Conservation (phyloP, 1,284 basidiomycete species). For the Tylopilus sp. region DNA sequence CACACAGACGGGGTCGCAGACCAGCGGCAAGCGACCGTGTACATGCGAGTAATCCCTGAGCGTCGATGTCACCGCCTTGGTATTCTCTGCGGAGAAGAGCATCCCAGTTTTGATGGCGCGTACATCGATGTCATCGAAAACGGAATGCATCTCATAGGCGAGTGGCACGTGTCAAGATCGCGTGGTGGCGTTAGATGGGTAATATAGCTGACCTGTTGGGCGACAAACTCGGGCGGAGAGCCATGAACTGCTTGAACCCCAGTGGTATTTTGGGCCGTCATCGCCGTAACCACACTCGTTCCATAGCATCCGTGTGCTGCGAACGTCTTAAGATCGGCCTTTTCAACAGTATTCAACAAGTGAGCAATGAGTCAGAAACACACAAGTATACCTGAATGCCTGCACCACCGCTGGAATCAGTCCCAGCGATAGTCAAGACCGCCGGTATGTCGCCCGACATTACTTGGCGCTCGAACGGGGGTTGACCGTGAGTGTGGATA, state of each 20-base stretch:
- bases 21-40: slow-evolving; percentile 55
- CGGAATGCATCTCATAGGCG: slow-evolving; percentile 69
- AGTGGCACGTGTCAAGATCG: not conserved
- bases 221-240: slow-evolving; percentile 75
- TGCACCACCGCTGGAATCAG: slow-evolving; percentile 90
- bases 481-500: no score
- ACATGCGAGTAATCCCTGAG: slow-evolving; percentile 54
- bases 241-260: slow-evolving; percentile 84
- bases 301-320: slow-evolving; percentile 87
- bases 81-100: slow-evolving; percentile 70
- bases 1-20: slow-evolving; percentile 94
- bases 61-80: slow-evolving; percentile 55
- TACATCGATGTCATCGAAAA: slow-evolving; percentile 83
- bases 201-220: slow-evolving; percentile 67
- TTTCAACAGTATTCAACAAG: slow-evolving; percentile 1
- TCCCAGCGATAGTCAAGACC: slow-evolving; percentile 85
- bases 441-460: slow-evolving; percentile 30
- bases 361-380: not conserved
- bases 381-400: slow-evolving; percentile 79
- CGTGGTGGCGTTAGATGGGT: slow-evolving; percentile 5
- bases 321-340: slow-evolving; percentile 92
- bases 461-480: no score
- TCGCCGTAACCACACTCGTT: slow-evolving; percentile 87
- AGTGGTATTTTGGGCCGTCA: slow-evolving; percentile 93
- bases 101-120: slow-evolving; percentile 93